Base-by-base conservation (phyloP, 2,329 filamentous ascomycete genomes). In the Sclerotinia nivalis region DNA sequence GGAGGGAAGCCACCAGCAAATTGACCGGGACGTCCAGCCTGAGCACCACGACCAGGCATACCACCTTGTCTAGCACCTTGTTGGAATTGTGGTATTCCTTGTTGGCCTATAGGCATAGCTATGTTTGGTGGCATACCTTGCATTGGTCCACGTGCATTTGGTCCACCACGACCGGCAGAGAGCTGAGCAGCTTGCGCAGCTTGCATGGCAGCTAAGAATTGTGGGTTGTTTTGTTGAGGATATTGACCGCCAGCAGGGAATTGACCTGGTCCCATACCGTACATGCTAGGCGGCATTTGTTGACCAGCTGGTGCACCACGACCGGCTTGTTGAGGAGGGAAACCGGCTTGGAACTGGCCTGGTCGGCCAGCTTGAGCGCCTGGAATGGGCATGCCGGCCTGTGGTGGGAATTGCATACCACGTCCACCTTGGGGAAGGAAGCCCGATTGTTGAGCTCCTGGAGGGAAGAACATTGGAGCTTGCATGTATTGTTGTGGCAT, bases 401-500 rank as follows among this genome's bases (percentile, higher is more conserved):
- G 87, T 49, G 80, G 79, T 61, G 87, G 86, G 84, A 90, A 91
- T 66, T 87, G 87, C 81, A 91, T 88, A 69, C 88, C 88, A 71
- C 89, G 88, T 70, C 88, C 87, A 71, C 84, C 87, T 77, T 87
- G 78, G 58, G 87, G 87, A 74, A 90, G 84, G 84, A 90, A 91
- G 71, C 85, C 86, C 73, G 90, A 89, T 84, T 93, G 88, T 82
- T 93, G 89, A 40, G 68, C 49, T 66, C 92, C 92, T 74, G 93
- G 91, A 73, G 90, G 91, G 81, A 97, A 97, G 87, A 96, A 98
- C 84, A 98, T 93, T 74, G 92, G 90, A 70, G 93, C 89, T 80
- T 93, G 92, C 87, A 97, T 95, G 86, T 87, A 93, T 80, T 91
- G 91, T 83, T 91, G 91, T 76, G 92, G 91, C 87, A 97, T 93